Evolutionary conservation across 23 red algal species (phyloP).

Genomic region (Gracilaria domingensis): DNA sequence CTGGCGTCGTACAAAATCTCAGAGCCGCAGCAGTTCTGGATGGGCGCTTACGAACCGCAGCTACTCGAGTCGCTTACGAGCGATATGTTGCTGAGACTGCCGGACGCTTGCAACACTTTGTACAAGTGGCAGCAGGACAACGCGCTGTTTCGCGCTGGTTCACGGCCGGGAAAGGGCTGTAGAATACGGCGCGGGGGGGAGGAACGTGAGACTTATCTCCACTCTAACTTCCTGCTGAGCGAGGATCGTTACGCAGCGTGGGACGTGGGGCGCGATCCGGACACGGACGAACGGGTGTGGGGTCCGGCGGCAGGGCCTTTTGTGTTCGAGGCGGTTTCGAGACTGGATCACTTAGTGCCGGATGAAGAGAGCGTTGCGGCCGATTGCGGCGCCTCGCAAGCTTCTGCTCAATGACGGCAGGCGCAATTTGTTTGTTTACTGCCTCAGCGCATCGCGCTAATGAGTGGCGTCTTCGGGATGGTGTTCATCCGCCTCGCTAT

Average conservation of each 20-base stretch:
- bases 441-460: no score
- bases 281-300: constrained; percentile 92
- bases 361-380: constrained; percentile 23
- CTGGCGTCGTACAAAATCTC: constrained; percentile 84
- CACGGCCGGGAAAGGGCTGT: constrained; percentile 90
- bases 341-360: constrained; percentile 78
- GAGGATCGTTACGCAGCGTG: constrained; percentile 68
- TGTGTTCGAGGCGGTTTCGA: constrained; percentile 72
- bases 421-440: not conserved
- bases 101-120: constrained; percentile 81
- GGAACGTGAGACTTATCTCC: constrained; percentile 78
- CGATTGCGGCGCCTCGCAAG: not conserved
- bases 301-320: constrained; percentile 89
- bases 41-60: constrained; percentile 78
- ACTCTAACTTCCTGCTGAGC: constrained; percentile 67
- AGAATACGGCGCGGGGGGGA: constrained; percentile 69
- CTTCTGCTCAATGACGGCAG: not conserved
- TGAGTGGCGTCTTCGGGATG: constrained; percentile 1
- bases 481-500: constrained; percentile 11
- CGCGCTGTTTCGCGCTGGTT: constrained; percentile 53
- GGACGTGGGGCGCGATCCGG: constrained; percentile 86
- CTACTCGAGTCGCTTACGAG: constrained; percentile 60
- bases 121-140: constrained; percentile 71
- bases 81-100: constrained; percentile 68
- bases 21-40: constrained; percentile 75